Percentiles rank a stretch among this genome's conserved stretches.
Conservation (phyloP, 139 green algal genomes). For the Pleodorina starrii region DNA sequence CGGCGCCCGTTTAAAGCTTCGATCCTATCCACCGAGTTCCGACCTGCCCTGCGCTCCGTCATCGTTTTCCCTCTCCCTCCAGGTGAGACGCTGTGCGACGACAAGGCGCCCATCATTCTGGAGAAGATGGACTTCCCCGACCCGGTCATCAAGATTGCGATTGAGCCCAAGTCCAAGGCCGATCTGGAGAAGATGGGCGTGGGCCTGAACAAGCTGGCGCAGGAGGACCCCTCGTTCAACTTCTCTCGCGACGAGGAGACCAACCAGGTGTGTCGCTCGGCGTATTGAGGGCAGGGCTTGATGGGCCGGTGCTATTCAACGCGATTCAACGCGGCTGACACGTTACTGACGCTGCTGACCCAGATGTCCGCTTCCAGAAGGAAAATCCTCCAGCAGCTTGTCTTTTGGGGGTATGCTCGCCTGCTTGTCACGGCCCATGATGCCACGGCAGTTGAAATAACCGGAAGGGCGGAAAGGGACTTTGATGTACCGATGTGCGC, state of each 20-base stretch:
- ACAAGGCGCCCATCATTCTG: conserved; percentile 93
- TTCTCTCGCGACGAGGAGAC: conserved; percentile 97
- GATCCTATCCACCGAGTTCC: not conserved
- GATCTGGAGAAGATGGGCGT: conserved; percentile 96
- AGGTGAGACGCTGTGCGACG: conserved; percentile 97
- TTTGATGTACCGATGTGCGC: too few relatives aligned
- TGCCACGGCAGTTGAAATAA: too few relatives aligned
- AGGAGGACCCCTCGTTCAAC: conserved; percentile 98
- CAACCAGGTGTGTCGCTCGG: conserved; percentile 82
- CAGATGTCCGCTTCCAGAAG: too few relatives aligned
- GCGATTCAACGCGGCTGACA: too few relatives aligned
- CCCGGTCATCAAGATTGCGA: conserved; percentile 99
- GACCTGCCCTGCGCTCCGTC: not conserved
- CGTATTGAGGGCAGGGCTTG: too few relatives aligned
- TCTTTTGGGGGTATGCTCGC: too few relatives aligned
- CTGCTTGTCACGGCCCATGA: too few relatives aligned
- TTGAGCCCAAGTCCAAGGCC: conserved; percentile 98
- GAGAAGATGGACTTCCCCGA: conserved; percentile 99
- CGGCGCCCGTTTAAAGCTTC: too few relatives aligned
- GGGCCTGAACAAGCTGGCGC: conserved; percentile 96
- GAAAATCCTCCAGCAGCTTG: too few relatives aligned
- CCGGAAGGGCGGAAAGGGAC: too few relatives aligned
- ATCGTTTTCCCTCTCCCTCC: not conserved
- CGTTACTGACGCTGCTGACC: too few relatives aligned
- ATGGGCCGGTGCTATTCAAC: not conserved